These are phyloP conservation scores for Periconia sp. DNA, from an alignment of 2,329 filamentous ascomycete species.

Conservation along the genomic window DNA sequence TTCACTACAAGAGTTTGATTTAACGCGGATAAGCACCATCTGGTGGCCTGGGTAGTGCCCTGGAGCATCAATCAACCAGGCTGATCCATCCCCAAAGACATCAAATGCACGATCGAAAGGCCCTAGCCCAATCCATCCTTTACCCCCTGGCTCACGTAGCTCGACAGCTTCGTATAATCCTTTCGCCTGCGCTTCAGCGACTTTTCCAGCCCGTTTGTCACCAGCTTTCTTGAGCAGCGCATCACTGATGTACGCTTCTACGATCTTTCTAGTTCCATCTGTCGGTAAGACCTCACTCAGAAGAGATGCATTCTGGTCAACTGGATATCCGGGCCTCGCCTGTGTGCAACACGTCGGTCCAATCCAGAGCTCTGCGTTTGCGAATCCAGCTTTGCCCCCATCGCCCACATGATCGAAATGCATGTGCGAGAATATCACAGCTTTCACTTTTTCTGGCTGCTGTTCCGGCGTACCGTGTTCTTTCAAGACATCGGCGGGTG, in stretches of 20 bases:
- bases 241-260: constrained; percentile 34
- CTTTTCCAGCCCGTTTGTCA: constrained; percentile 33
- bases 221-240: constrained; percentile 30
- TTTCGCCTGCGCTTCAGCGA: constrained; percentile 25
- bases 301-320: constrained; percentile 28
- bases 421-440: constrained; percentile 47
- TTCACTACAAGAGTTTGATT: constrained; percentile 3
- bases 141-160: constrained; percentile 37
- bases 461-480: constrained; percentile 32
- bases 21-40: constrained; percentile 44
- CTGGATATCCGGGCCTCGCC: constrained; percentile 37
- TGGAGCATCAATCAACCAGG: constrained; percentile 58
- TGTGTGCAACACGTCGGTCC: constrained; percentile 43
- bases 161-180: constrained; percentile 37
- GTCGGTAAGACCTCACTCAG: constrained; percentile 51
- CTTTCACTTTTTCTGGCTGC: constrained; percentile 48
- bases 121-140: constrained; percentile 49
- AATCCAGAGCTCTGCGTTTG: constrained; percentile 46
- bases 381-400: constrained; percentile 44
- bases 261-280: constrained; percentile 52
- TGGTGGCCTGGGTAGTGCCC: constrained; percentile 61
- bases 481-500: constrained; percentile 34
- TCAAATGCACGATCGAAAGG: constrained; percentile 55
- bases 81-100: constrained; percentile 55
- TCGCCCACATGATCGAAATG: constrained; percentile 52